Evolutionary conservation across 83 land plant genomes (phyloP).

Genomic region (Thuja plicata): DNA sequence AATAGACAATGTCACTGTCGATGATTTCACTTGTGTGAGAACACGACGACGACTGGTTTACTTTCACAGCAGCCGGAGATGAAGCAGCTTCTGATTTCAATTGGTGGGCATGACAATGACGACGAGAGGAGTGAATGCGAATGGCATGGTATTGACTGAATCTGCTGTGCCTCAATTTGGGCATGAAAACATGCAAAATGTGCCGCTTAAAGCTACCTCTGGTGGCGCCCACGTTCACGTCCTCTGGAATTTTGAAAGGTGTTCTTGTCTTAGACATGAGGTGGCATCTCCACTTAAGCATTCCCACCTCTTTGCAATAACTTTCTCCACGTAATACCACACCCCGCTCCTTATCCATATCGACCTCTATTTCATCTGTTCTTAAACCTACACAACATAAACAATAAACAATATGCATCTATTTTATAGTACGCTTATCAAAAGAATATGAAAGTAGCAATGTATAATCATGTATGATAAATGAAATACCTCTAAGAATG

Average conservation of each 20-base stretch:
- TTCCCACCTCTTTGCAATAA: background rate
- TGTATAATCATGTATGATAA: background rate
- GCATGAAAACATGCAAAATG: background rate
- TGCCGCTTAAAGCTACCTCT: background rate
- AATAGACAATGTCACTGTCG: too few relatives aligned
- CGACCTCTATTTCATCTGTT: background rate
- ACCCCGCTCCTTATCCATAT: background rate
- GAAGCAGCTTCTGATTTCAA: too few relatives aligned
- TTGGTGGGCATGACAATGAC: background rate
- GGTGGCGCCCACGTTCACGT: background rate
- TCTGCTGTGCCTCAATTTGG: background rate
- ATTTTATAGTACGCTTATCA: background rate
- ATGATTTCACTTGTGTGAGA: too few relatives aligned
- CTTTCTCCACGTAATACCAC: background rate
- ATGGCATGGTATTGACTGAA: background rate
- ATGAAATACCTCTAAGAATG: background rate
- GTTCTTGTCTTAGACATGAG: background rate
- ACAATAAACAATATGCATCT: too few relatives aligned
- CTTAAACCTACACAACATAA: background rate
- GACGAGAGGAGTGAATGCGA: background rate
- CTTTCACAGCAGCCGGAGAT: too few relatives aligned
- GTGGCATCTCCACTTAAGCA: background rate
- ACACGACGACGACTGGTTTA: too few relatives aligned
- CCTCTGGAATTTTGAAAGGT: constrained; percentile 3
- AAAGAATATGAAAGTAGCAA: background rate